These are phyloP conservation scores for Nemania bipapillata DNA, from an alignment of 2,329 filamentous ascomycete genomes.

Conservation along the genomic window DNA sequence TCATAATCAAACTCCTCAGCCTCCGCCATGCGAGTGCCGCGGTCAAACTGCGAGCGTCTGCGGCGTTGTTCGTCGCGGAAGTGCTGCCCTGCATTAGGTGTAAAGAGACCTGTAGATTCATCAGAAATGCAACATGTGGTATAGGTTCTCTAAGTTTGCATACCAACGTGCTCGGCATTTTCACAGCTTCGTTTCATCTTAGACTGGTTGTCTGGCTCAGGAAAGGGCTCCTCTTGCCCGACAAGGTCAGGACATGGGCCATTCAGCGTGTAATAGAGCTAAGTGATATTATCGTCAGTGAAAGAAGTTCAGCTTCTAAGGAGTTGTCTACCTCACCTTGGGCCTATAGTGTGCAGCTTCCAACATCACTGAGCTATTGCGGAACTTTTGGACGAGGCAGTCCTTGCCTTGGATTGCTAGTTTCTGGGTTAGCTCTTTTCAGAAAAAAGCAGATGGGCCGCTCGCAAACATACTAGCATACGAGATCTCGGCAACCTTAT, in stretches of 20 bases:
- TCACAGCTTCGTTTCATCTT: conserved; percentile 90
- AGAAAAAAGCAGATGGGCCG: not conserved
- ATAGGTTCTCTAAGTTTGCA: conserved; percentile 50
- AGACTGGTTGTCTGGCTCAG: conserved; percentile 81
- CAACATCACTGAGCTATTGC: conserved; percentile 95
- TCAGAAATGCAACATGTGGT: conserved; percentile 24
- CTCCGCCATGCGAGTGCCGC: conserved; percentile 78
- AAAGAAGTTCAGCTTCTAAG: not conserved
- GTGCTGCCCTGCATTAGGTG: conserved; percentile 78
- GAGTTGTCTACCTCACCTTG: conserved; percentile 67
- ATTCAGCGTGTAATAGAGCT: conserved; percentile 66
- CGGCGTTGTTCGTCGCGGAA: conserved; percentile 80
- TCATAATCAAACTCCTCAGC: conserved; percentile 71
- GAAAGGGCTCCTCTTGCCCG: conserved; percentile 80
- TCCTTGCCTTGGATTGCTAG: conserved; percentile 90
- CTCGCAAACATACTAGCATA: conserved; percentile 80
- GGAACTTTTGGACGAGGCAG: conserved; percentile 91
- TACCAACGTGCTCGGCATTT: conserved; percentile 85
- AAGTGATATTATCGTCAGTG: conserved; percentile 36
- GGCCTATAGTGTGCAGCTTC: conserved; percentile 84
- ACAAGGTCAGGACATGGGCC: conserved; percentile 63
- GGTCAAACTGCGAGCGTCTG: conserved; percentile 81
- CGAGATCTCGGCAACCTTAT: conserved; percentile 88
- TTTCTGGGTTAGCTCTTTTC: conserved; percentile 43
- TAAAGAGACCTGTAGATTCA: conserved; percentile 73